Evolutionary conservation across 345 rosid species (phyloP).

Genomic region (Leavenworthia alabamica): DNA sequence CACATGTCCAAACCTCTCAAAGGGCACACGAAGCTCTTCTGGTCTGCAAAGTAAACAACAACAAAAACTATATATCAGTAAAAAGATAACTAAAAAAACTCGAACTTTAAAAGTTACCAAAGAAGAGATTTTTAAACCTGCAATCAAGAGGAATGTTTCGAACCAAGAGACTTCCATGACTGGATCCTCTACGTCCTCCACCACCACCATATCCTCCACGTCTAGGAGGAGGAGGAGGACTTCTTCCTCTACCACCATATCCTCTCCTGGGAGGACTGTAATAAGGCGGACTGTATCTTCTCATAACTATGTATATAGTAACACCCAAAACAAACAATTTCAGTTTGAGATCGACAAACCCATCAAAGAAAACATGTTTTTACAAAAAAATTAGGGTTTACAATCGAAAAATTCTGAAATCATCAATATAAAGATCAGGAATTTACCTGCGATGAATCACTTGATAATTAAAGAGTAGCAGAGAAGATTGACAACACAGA

Average conservation of each 20-base stretch:
- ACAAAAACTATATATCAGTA: background rate
- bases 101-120: background rate
- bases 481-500: conserved; percentile 9
- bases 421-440: background rate
- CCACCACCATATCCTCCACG: conserved; percentile 80
- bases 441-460: conserved; percentile 9
- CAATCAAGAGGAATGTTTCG: conserved; percentile 92
- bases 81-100: background rate
- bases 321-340: background rate
- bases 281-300: conserved; percentile 70
- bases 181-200: conserved; percentile 72
- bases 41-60: conserved; percentile 41
- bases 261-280: conserved; percentile 93
- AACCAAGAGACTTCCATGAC: conserved; percentile 77
- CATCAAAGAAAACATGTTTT: background rate
- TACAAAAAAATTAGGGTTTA: conserved; percentile 2
- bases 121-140: conserved; percentile 39
- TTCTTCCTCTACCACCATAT: conserved; percentile 68
- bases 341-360: background rate
- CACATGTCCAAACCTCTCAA: conserved; percentile 82
- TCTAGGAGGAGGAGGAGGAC: conserved; percentile 62
- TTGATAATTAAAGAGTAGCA: background rate
- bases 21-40: conserved; percentile 78
- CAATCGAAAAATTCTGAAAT: background rate
- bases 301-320: conserved; percentile 39